Conservation (phyloP, 2,329 filamentous ascomycete genomes). For the Bipolaris cookei region DNA sequence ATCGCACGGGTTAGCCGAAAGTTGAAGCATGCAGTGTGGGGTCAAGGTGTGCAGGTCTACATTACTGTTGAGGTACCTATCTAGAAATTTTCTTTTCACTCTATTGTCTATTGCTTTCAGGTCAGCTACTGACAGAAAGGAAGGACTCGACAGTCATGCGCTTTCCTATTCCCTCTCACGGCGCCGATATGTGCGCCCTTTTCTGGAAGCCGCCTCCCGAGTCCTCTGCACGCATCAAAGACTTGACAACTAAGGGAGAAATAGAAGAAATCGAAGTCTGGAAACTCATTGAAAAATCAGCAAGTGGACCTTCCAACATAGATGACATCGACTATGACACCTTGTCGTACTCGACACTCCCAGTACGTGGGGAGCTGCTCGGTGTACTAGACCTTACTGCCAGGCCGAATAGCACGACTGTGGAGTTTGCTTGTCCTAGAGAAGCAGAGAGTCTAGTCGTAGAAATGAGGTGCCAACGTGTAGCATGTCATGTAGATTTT, state of each 20-base stretch:
- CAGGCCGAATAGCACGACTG: neutral
- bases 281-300: neutral
- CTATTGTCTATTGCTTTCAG: neutral
- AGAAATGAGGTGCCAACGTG: neutral
- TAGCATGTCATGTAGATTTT: constrained; percentile 3
- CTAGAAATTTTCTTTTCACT: neutral
- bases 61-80: neutral
- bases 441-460: neutral
- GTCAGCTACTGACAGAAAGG: neutral
- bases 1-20: neutral
- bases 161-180: neutral
- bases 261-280: neutral
- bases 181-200: neutral
- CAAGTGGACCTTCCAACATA: neutral
- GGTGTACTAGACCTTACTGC: neutral
- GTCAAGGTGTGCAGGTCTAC: neutral
- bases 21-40: neutral
- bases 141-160: neutral
- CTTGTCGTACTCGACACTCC: neutral
- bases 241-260: neutral
- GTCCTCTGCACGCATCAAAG: neutral
- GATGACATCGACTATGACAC: neutral
- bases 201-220: neutral
- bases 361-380: neutral
- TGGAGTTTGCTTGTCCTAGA: neutral